These are phyloP conservation scores for Hymenotorrendiella dingleyae DNA, from an alignment of 2,329 filamentous ascomycete species.

Conservation along the genomic window DNA sequence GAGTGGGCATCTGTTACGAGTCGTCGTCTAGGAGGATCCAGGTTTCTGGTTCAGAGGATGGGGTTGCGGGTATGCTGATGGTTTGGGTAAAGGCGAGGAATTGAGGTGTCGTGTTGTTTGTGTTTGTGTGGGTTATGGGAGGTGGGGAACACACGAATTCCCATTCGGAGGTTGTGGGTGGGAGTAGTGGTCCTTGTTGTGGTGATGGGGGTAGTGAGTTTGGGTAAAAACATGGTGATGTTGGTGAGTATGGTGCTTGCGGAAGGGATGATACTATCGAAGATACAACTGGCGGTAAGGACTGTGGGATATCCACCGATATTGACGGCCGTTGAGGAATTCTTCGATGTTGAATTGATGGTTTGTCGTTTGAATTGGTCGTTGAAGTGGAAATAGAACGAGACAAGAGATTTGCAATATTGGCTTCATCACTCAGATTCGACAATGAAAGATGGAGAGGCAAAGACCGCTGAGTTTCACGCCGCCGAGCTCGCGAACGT, in stretches of 20 bases:
- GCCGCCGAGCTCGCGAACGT: slow-evolving; percentile 9
- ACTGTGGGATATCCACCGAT: slow-evolving; percentile 19
- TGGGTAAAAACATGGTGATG: too few relatives aligned
- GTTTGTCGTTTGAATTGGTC: slow-evolving; percentile 3
- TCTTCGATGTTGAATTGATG: slow-evolving; percentile 22
- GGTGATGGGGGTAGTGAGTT: not conserved
- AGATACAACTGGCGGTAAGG: slow-evolving; percentile 16
- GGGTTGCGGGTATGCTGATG: slow-evolving; percentile 9
- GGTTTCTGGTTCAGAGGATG: slow-evolving; percentile 22
- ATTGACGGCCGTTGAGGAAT: not conserved
- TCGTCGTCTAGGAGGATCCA: slow-evolving; percentile 28
- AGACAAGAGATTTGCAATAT: slow-evolving; percentile 16
- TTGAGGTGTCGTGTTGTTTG: slow-evolving; percentile 4
- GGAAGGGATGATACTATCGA: slow-evolving; percentile 6
- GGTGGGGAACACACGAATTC: too few relatives aligned
- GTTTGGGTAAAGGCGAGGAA: too few relatives aligned
- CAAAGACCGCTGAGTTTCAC: slow-evolving; percentile 12
- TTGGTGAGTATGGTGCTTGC: too few relatives aligned
- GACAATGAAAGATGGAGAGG: slow-evolving; percentile 18
- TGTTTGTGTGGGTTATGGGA: slow-evolving; percentile 7
- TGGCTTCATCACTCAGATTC: slow-evolving; percentile 16
- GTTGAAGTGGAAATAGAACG: slow-evolving; percentile 1
- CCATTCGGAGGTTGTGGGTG: slow-evolving; percentile 14
- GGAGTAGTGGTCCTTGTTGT: not conserved
- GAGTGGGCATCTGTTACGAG: slow-evolving; percentile 23